A percentile compares a stretch with the other conserved stretches of the same genome.
Conservation (phyloP, 805 yeast genomes). For the Saccharomycopsis sp. region DNA sequence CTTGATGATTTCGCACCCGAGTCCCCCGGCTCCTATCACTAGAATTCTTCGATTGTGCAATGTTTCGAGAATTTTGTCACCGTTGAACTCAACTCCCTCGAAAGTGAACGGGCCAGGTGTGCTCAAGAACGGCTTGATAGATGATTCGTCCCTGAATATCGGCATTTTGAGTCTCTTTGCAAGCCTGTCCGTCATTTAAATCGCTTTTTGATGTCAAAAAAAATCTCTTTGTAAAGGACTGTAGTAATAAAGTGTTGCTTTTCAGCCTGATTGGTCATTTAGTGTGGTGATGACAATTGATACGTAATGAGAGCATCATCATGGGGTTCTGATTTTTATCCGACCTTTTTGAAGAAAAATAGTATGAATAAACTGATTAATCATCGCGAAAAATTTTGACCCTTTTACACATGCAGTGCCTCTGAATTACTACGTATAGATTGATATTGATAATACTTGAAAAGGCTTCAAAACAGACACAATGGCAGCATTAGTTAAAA, state of each 20-base stretch:
- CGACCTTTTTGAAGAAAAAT: not conserved
- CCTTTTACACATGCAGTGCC: not conserved
- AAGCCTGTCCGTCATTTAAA: not conserved
- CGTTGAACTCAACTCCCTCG: constrained; percentile 10
- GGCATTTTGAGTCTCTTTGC: constrained; percentile 14
- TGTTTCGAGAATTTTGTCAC: not conserved
- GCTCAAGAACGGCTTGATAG: constrained; percentile 5
- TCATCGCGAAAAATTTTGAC: not conserved
- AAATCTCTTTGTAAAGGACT: too few species aligned
- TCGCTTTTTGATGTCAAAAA: too few species aligned
- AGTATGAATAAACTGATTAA: not conserved
- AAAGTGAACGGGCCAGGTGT: constrained; percentile 15
- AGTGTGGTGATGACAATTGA: too few species aligned
- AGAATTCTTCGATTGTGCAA: constrained; percentile 26
- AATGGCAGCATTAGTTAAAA: constrained; percentile 47
- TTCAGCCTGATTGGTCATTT: too few species aligned
- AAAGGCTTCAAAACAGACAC: not conserved
- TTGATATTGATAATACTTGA: too few species aligned
- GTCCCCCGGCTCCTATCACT: constrained; percentile 75
- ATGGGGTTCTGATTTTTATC: not conserved
- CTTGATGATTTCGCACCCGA: constrained; percentile 76
- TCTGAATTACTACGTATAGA: not conserved
- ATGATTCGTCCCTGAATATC: not conserved
- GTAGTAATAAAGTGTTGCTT: too few species aligned
- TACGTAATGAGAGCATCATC: too few species aligned